A percentile compares a stretch with the other conserved stretches of the same genome.
Conservation (phyloP, 306 rosid species). For the Trifolium fragiferum region DNA sequence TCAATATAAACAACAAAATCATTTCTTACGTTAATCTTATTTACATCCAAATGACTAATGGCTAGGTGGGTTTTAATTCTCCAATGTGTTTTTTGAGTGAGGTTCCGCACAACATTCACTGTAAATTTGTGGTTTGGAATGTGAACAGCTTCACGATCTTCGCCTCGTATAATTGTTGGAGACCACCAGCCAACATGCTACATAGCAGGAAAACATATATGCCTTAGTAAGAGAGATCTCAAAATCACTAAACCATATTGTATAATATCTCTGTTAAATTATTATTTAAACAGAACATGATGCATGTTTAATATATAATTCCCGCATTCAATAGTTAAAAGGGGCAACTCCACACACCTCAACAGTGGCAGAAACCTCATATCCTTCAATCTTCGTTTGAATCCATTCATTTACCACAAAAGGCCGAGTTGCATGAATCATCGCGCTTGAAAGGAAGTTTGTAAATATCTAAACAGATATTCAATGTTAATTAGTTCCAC, state of each 20-base stretch:
- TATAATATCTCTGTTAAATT: conserved; percentile 9
- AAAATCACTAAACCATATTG: conserved; percentile 31
- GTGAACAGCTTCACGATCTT: conserved; percentile 98
- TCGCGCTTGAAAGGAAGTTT: conserved; percentile 94
- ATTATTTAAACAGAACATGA: conserved; percentile 11
- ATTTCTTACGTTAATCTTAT: conserved; percentile 79
- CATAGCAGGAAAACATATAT: conserved; percentile 45
- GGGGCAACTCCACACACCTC: conserved; percentile 65
- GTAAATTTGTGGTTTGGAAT: conserved; percentile 97
- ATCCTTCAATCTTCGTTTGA: conserved; percentile 93
- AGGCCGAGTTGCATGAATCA: conserved; percentile 97
- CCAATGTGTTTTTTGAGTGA: conserved; percentile 95
- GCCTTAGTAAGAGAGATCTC: conserved; percentile 22
- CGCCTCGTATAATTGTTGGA: conserved; percentile 93
- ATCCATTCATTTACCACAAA: conserved; percentile 95
- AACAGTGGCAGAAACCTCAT: conserved; percentile 94
- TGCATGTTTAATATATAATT: conserved; percentile 27
- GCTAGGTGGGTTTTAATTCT: conserved; percentile 93
- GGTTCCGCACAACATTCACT: conserved; percentile 86
- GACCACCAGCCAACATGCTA: conserved; percentile 99
- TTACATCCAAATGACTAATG: conserved; percentile 91
- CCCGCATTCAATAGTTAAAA: conserved; percentile 27
- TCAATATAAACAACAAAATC: conserved; percentile 16
- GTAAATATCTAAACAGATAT: conserved; percentile 76
- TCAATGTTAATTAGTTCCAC: conserved; percentile 34